phyloP scores from a whole-genome alignment of 2,329 filamentous ascomycete species.

The Aspergillus spinulosporus region DNA sequence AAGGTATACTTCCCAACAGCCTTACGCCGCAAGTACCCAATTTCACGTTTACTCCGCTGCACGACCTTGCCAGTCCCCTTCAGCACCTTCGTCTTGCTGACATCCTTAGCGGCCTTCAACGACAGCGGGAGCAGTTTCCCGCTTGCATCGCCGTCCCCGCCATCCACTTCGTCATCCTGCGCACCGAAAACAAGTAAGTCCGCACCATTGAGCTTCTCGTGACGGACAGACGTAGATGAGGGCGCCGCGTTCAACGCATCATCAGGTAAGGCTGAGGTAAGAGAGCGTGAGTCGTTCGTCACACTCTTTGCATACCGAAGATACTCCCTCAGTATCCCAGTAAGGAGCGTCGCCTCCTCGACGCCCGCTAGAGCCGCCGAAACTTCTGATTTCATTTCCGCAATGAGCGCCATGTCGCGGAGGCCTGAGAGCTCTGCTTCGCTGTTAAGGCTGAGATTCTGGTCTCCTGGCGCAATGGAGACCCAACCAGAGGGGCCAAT shows the following conservation, averaged over 20 bases:
- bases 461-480: constrained; percentile 30
- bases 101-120: constrained; percentile 58
- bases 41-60: constrained; percentile 69
- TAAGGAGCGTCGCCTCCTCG: constrained; percentile 50
- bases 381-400: constrained; percentile 51
- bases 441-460: constrained; percentile 29
- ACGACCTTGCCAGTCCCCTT: constrained; percentile 71
- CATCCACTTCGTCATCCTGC: constrained; percentile 33
- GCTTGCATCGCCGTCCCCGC: constrained; percentile 32
- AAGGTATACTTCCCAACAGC: constrained; percentile 80
- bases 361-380: constrained; percentile 49
- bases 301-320: constrained; percentile 43
- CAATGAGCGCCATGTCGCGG: constrained; percentile 46
- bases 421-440: constrained; percentile 14
- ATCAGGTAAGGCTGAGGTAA: not conserved
- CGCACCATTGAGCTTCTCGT: constrained; percentile 43
- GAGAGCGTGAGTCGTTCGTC: constrained; percentile 11
- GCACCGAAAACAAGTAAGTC: constrained; percentile 37
- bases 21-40: constrained; percentile 74
- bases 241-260: constrained; percentile 11
- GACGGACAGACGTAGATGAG: constrained; percentile 29
- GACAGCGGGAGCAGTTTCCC: constrained; percentile 68
- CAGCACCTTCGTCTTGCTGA: constrained; percentile 49
- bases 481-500: constrained; percentile 52
- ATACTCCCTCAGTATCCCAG: constrained; percentile 49